These are phyloP conservation scores for Calocybe cyanea DNA, from an alignment of 768 basidiomycete genomes.

Conservation along the genomic window DNA sequence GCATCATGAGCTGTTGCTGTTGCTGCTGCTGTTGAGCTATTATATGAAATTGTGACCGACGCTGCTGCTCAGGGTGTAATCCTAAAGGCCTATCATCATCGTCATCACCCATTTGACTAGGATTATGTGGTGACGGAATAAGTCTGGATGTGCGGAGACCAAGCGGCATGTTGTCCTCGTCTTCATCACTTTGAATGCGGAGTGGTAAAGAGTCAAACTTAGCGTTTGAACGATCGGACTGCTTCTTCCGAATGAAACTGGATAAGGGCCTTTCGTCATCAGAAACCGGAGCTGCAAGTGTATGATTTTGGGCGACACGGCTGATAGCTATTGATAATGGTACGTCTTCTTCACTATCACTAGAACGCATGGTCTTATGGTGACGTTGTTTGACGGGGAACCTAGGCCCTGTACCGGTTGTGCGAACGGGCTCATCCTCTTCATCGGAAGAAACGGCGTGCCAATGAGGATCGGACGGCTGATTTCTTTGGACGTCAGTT, in stretches of 20 bases:
- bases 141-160: constrained; percentile 61
- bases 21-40: constrained; percentile 54
- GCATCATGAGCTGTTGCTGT: constrained; percentile 61
- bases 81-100: constrained; percentile 73
- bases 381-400: constrained; percentile 32
- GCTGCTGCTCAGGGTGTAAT: constrained; percentile 76
- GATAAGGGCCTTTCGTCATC: constrained; percentile 76
- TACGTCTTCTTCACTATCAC: constrained; percentile 76
- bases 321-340: constrained; percentile 66
- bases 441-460: constrained; percentile 62
- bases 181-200: constrained; percentile 35
- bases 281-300: constrained; percentile 37
- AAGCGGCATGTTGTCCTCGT: constrained; percentile 71
- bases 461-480: constrained; percentile 29
- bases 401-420: constrained; percentile 55
- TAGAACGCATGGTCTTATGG: constrained; percentile 25
- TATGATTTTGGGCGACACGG: constrained; percentile 47
- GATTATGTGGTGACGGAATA: constrained; percentile 20
- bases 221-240: constrained; percentile 39
- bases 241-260: constrained; percentile 46
- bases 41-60: constrained; percentile 64
- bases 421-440: constrained; percentile 53
- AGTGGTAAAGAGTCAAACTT: constrained; percentile 33
- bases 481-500: constrained; percentile 10
- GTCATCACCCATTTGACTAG: constrained; percentile 32